Evolutionary conservation across 2,329 filamentous ascomycete species (phyloP), one percentile per base, ranked within the genome.

Genomic region (Apiospora hydei): DNA sequence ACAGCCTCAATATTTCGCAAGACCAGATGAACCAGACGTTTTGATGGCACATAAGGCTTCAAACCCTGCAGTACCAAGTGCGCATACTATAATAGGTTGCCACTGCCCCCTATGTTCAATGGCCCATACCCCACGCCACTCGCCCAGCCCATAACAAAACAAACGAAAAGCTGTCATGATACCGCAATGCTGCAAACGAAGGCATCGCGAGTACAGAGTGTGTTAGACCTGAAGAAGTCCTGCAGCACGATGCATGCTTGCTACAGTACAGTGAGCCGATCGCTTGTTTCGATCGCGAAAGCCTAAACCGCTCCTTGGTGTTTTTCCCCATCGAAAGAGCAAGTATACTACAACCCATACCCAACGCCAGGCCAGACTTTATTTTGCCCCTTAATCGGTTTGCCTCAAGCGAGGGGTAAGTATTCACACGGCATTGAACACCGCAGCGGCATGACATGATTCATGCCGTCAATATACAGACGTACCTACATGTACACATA

Each of bases 11-110:
- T 41, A 8, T 10, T 64, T 41, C 53, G 57, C 34, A 41, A 64
- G 18, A 64, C 41, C 57, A 64, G 57, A 64, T 41, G 57, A 64
- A 64, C 57, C 34, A 41, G 57, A n/a, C 57, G 57, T 38, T n/a
- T n/a, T 34, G 34, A 41, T 41, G 34, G 16, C 41, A 30, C n/a
- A 38, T 18, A 64, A 41, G 57, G 18, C 57, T 41, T 64, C 57
- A 64, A 64, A 34, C 34, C 57, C 57, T 64, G 34, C 18, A 41
- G 57, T 21, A 18, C 34, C 30, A 38, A 61, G 30, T 38, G 53
- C 8, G 53, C 30, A n/a, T 13, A 7, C 41, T 11, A 43, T 43
- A 43, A 43, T 14, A 43, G 8, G 8, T 57, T 34, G 51, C 24
- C 26, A 18, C 51, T 30, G 13, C 26, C 7, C 30, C 24, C 14